A percentile compares a stretch with the other conserved stretches of the same genome.
Conservation (phyloP, 345 rosid species). For the Populus pruinosa region DNA sequence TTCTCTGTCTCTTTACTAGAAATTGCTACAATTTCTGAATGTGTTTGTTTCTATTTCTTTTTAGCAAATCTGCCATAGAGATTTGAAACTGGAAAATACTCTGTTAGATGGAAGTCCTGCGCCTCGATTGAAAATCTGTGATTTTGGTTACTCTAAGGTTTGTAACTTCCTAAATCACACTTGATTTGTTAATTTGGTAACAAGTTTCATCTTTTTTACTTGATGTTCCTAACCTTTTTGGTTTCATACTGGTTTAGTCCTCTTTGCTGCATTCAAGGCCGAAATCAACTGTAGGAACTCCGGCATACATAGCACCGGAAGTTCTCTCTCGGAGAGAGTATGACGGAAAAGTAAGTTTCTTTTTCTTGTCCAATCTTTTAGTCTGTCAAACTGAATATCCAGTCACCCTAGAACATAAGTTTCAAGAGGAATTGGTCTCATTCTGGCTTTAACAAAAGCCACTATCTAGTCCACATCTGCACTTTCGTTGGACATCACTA, state of each 20-base stretch:
- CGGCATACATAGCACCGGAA: slow-evolving; percentile 91
- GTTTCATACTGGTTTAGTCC: slow-evolving; percentile 38
- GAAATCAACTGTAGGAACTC: slow-evolving; percentile 92
- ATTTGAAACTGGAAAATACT: slow-evolving; percentile 88
- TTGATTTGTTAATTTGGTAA: background rate
- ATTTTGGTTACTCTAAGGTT: slow-evolving; percentile 95
- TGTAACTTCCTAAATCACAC: background rate
- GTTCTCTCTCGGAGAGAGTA: slow-evolving; percentile 83
- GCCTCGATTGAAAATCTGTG: slow-evolving; percentile 85
- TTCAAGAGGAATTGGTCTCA: background rate
- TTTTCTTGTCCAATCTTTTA: too few species aligned
- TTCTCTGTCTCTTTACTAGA: background rate
- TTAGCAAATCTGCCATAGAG: slow-evolving; percentile 98
- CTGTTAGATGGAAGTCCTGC: slow-evolving; percentile 90
- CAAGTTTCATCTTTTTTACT: too few species aligned
- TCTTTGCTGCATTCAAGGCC: slow-evolving; percentile 88
- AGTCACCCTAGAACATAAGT: background rate
- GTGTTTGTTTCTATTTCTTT: too few species aligned
- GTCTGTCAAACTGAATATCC: background rate
- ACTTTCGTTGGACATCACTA: background rate
- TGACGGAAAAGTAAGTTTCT: slow-evolving; percentile 68
- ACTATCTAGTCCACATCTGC: background rate
- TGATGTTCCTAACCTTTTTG: background rate
- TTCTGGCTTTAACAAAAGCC: background rate
- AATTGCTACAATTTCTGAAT: background rate